A percentile compares a stretch with the other conserved stretches of the same genome.
Evolutionary conservation across 768 basidiomycete genomes (phyloP).

Genomic region (Pholiota microspora): DNA sequence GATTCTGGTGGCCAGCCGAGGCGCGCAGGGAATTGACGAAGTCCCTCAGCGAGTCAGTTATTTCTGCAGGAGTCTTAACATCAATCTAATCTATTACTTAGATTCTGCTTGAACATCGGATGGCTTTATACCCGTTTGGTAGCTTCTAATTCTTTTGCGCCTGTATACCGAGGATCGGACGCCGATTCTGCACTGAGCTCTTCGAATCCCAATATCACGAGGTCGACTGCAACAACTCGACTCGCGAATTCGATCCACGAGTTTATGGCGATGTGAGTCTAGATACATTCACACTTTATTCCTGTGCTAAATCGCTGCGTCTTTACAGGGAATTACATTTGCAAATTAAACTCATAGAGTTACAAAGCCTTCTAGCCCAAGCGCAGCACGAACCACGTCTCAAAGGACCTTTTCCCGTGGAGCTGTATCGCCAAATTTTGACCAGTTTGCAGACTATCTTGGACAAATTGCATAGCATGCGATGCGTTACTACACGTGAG

Average conservation of each 20-base stretch:
- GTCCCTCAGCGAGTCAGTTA: slow-evolving; percentile 72
- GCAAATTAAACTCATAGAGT: slow-evolving; percentile 84
- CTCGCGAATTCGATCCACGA: slow-evolving; percentile 70
- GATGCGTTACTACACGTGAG: slow-evolving; percentile 93
- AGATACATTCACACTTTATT: neutral
- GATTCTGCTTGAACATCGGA: slow-evolving; percentile 90
- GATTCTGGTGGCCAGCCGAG: slow-evolving; percentile 96
- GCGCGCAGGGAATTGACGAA: slow-evolving; percentile 85
- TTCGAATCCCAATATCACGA: slow-evolving; percentile 14
- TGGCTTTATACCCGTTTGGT: slow-evolving; percentile 95
- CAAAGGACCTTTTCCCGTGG: slow-evolving; percentile 92
- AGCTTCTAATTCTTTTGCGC: slow-evolving; percentile 76
- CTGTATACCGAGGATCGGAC: slow-evolving; percentile 37
- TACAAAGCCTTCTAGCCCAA: slow-evolving; percentile 83
- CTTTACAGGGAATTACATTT: slow-evolving; percentile 85
- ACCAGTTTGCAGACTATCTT: slow-evolving; percentile 82
- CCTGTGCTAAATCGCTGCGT: neutral
- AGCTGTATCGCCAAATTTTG: slow-evolving; percentile 80
- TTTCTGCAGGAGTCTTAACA: neutral
- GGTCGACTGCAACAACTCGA: slow-evolving; percentile 36
- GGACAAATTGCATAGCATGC: slow-evolving; percentile 91
- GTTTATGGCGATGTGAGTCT: slow-evolving; percentile 87
- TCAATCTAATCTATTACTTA: neutral
- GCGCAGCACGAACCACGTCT: slow-evolving; percentile 91
- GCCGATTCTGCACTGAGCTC: slow-evolving; percentile 20